Percentiles rank a stretch among this genome's conserved stretches.
Evolutionary conservation across 352 stramenopile genomes (phyloP).

Genomic region (Phytopythium boreale): DNA sequence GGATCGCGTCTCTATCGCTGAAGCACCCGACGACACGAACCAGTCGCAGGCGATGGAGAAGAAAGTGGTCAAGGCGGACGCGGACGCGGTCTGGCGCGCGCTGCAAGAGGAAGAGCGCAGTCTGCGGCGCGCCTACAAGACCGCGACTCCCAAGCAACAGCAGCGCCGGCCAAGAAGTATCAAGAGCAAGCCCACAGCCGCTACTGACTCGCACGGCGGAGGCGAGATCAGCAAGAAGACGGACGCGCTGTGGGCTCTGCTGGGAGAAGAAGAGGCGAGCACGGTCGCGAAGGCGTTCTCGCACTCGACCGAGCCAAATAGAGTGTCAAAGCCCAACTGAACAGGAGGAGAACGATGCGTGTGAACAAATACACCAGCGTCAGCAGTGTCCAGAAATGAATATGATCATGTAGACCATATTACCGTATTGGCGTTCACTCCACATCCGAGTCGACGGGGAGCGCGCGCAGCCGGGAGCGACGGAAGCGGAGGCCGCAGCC

Average conservation of each 20-base stretch:
- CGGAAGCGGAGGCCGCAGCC: constrained; percentile 73
- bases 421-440: constrained; percentile 7
- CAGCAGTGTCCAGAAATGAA: constrained; percentile 2
- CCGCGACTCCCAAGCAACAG: constrained; percentile 7
- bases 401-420: not conserved
- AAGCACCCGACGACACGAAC: not conserved
- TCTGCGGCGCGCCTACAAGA: constrained; percentile 19
- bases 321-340: not conserved
- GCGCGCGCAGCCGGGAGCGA: constrained; percentile 41
- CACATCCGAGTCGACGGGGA: constrained; percentile 39
- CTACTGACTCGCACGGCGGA: not conserved
- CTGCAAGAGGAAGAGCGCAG: constrained; percentile 53
- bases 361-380: not conserved
- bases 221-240: constrained; percentile 35
- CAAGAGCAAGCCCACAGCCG: not conserved
- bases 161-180: constrained; percentile 3
- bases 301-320: constrained; percentile 5
- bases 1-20: constrained; percentile 4
- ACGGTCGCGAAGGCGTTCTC: constrained; percentile 26
- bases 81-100: constrained; percentile 36
- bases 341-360: not conserved
- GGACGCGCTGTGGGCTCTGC: constrained; percentile 28
- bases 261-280: constrained; percentile 24
- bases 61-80: constrained; percentile 10
- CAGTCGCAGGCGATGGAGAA: not conserved